Conservation (phyloP, 2,329 filamentous ascomycete species). For the Botryotinia globosa region DNA sequence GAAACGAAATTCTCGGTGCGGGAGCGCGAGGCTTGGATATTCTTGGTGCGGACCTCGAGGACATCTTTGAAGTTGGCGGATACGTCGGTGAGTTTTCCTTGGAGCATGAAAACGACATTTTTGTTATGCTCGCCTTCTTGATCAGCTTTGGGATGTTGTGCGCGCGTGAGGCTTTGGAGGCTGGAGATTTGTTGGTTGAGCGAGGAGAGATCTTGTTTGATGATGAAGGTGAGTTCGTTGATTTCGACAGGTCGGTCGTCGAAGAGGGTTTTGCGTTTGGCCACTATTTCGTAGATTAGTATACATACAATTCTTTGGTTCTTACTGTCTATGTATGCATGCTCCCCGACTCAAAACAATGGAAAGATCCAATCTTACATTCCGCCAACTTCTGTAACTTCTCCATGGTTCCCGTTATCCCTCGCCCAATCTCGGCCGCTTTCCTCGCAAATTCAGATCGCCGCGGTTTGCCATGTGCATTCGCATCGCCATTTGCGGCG, state of each 20-base stretch:
- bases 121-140: conserved; percentile 98
- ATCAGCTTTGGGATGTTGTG: conserved; percentile 67
- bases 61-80: conserved; percentile 97
- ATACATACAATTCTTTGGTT: neutral
- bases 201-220: conserved; percentile 90
- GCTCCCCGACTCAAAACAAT: too few relatives aligned
- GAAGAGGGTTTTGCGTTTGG: conserved; percentile 94
- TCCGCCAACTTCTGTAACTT: conserved; percentile 93
- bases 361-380: conserved; percentile 47
- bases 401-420: conserved; percentile 88
- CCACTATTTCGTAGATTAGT: conserved; percentile 52
- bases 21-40: conserved; percentile 89
- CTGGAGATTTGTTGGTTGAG: conserved; percentile 83
- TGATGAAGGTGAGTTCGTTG: conserved; percentile 93
- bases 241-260: conserved; percentile 97
- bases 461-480: conserved; percentile 47
- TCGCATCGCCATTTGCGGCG: conserved; percentile 52
- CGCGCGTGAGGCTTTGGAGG: conserved; percentile 73
- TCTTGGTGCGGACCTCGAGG: conserved; percentile 92
- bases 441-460: conserved; percentile 90
- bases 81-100: conserved; percentile 89
- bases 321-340: neutral
- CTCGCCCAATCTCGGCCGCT: conserved; percentile 86
- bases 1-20: conserved; percentile 97
- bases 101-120: conserved; percentile 88